Evolutionary conservation across 352 stramenopile species (phyloP).

Genomic region (Halophytophthora polymorphica): DNA sequence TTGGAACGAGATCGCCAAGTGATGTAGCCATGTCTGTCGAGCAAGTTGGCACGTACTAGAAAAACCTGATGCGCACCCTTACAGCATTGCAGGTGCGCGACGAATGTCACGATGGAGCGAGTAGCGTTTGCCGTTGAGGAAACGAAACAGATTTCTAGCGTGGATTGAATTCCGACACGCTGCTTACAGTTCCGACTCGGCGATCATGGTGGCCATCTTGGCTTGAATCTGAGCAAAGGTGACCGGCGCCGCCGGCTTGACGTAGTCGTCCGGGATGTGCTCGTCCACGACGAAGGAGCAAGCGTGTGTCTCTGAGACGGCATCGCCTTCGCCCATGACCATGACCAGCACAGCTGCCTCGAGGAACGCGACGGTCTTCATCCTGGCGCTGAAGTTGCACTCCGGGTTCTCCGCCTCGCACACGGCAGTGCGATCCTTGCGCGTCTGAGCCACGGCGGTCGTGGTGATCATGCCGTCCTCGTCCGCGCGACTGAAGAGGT

Average conservation of each 20-base stretch:
- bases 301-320: conserved; percentile 4
- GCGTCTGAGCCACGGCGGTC: conserved; percentile 10
- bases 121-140: too few relatives aligned
- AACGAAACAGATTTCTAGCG: too few relatives aligned
- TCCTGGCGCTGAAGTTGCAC: conserved; percentile 13
- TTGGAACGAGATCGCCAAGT: too few relatives aligned
- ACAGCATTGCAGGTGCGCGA: too few relatives aligned
- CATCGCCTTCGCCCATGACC: conserved; percentile 14
- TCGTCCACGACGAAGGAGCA: conserved; percentile 17
- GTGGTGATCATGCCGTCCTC: conserved; percentile 17
- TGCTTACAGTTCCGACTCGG: too few relatives aligned
- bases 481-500: conserved; percentile 16
- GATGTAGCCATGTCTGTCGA: too few relatives aligned
- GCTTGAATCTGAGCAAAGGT: conserved; percentile 10
- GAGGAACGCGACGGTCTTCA: conserved; percentile 9
- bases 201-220: not conserved
- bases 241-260: conserved; percentile 1
- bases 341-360: conserved; percentile 16
- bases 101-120: too few relatives aligned
- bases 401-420: conserved; percentile 22
- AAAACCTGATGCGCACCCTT: too few relatives aligned
- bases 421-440: conserved; percentile 13
- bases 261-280: conserved; percentile 11
- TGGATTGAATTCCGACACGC: too few relatives aligned
- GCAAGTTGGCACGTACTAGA: too few relatives aligned